Conservation (phyloP, 768 basidiomycete species). For the Lentinus brumalis region DNA sequence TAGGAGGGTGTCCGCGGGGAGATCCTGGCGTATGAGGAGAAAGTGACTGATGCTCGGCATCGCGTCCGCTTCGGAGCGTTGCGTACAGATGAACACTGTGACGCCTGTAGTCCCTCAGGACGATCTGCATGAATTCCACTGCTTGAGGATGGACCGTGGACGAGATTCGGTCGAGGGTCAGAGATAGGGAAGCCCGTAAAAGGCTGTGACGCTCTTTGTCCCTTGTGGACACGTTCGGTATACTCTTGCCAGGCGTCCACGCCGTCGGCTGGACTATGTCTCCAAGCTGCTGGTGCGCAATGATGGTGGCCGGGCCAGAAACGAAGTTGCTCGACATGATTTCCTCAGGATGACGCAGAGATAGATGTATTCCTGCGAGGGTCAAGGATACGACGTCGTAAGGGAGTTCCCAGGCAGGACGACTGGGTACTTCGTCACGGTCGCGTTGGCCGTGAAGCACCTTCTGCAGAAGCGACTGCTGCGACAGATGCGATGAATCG, state of each 20-base stretch:
- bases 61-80: neutral
- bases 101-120: slow-evolving; percentile 9
- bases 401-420: neutral
- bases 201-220: slow-evolving; percentile 4
- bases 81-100: neutral
- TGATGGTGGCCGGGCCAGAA: slow-evolving; percentile 3
- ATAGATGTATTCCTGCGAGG: neutral
- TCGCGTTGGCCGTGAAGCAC: slow-evolving; percentile 8
- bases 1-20: slow-evolving; percentile 4
- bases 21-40: neutral
- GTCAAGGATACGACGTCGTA: slow-evolving; percentile 2
- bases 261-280: slow-evolving; percentile 4
- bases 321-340: slow-evolving; percentile 10
- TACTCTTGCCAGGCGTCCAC: slow-evolving; percentile 4
- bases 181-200: slow-evolving; percentile 2
- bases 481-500: slow-evolving; percentile 12
- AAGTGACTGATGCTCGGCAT: neutral
- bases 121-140: slow-evolving; percentile 16
- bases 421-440: neutral
- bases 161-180: slow-evolving; percentile 13
- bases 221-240: neutral
- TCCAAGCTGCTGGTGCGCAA: neutral
- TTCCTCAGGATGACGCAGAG: slow-evolving; percentile 11
- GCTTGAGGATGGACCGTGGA: slow-evolving; percentile 16
- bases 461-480: slow-evolving; percentile 16